Evolutionary conservation across 1,284 basidiomycete genomes (phyloP).

Genomic region (Coniferiporia weirii): DNA sequence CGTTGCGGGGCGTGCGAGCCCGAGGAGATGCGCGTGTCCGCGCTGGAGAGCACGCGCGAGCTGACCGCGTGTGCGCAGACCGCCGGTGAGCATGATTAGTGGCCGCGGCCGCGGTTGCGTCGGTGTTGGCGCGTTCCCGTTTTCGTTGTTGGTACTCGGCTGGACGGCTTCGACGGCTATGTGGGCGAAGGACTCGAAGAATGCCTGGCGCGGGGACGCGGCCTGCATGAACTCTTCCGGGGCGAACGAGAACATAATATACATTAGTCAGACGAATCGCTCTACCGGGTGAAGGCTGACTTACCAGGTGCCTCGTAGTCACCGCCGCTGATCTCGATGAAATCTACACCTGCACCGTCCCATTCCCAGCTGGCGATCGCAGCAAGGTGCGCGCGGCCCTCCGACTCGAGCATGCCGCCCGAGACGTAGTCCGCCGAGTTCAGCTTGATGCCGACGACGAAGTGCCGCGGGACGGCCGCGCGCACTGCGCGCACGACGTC

Average conservation of each 20-base stretch:
- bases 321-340: slow-evolving; percentile 85
- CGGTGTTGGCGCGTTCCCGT: too few relatives aligned
- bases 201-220: slow-evolving; percentile 26
- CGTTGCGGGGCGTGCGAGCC: slow-evolving; percentile 69
- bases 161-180: slow-evolving; percentile 39
- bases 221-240: slow-evolving; percentile 42
- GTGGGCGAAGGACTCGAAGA: slow-evolving; percentile 28
- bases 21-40: slow-evolving; percentile 66
- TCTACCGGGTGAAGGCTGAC: slow-evolving; percentile 18
- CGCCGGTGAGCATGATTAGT: slow-evolving; percentile 77
- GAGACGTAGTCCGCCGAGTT: slow-evolving; percentile 82
- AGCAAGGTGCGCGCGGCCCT: slow-evolving; percentile 54
- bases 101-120: slow-evolving; percentile 41
- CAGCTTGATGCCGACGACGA: slow-evolving; percentile 81
- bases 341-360: slow-evolving; percentile 51
- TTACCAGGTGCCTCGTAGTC: slow-evolving; percentile 78
- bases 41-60: slow-evolving; percentile 50
- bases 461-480: slow-evolving; percentile 47
- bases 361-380: slow-evolving; percentile 53
- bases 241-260: too few relatives aligned
- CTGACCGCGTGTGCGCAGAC: slow-evolving; percentile 58
- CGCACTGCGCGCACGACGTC: slow-evolving; percentile 64
- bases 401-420: slow-evolving; percentile 35
- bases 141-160: too few relatives aligned
- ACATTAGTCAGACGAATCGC: not conserved